Evolutionary conservation across 2,329 filamentous ascomycete species (phyloP).

Genomic region (Drechslerella stenobrocha): DNA sequence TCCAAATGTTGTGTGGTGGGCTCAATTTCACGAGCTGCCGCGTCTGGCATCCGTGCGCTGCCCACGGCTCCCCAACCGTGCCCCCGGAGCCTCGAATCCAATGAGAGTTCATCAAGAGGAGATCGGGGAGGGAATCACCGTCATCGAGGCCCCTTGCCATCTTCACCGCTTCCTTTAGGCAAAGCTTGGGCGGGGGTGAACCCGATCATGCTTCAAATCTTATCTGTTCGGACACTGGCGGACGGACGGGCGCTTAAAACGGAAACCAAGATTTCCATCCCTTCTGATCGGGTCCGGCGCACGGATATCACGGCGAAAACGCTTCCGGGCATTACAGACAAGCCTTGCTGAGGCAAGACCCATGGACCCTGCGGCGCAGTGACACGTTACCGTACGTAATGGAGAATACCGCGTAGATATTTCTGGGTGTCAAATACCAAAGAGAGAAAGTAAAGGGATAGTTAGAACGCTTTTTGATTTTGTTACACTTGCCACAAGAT

Average conservation of each 20-base stretch:
- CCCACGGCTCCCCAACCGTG: constrained; percentile 46
- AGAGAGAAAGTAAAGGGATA: background rate
- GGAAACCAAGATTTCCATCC: constrained; percentile 29
- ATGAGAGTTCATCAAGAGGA: constrained; percentile 34
- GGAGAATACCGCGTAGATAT: background rate
- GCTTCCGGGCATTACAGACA: constrained; percentile 4
- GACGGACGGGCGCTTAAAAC: constrained; percentile 46
- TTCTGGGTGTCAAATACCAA: background rate
- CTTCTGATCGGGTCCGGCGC: constrained; percentile 23
- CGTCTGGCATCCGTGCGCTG: constrained; percentile 28
- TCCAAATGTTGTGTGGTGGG: constrained; percentile 3
- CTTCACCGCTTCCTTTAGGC: background rate
- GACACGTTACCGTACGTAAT: background rate
- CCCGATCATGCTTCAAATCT: constrained; percentile 35
- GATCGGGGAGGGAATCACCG: background rate
- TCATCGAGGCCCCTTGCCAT: background rate
- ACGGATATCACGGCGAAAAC: constrained; percentile 7
- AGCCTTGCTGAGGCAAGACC: background rate
- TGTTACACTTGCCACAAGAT: too few species aligned
- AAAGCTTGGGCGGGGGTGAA: constrained; percentile 5
- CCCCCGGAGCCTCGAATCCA: constrained; percentile 31
- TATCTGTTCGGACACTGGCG: constrained; percentile 41
- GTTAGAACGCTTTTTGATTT: too few species aligned
- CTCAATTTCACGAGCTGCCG: constrained; percentile 34
- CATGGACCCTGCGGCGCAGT: background rate